phyloP scores from a whole-genome alignment of 139 green algal genomes.

The Astrephomene gubernaculifera region DNA sequence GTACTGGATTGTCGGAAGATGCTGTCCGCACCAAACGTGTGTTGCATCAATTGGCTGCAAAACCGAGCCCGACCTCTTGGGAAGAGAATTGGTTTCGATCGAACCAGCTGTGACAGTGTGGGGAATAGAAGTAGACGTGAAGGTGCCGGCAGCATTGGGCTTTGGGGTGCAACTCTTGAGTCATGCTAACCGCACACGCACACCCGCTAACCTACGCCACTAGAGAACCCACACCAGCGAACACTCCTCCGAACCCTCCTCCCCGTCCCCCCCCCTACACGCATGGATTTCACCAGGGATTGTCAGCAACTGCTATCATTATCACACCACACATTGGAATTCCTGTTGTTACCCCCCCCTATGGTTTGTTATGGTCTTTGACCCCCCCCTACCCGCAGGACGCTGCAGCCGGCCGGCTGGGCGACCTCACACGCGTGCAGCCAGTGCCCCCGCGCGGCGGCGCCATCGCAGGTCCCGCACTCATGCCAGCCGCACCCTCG shows the following conservation, averaged over 20 bases:
- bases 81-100: neutral
- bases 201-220: neutral
- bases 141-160: too few relatives aligned
- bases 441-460: constrained; percentile 8
- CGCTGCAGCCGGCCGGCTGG: constrained; percentile 1
- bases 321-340: neutral
- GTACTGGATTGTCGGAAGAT: too few relatives aligned
- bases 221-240: neutral
- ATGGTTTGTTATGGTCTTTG: too few relatives aligned
- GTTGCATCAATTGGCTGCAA: too few relatives aligned
- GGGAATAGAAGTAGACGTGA: too few relatives aligned
- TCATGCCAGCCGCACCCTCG: neutral
- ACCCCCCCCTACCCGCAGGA: neutral
- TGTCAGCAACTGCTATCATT: neutral
- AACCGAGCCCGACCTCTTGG: too few relatives aligned
- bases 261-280: too few relatives aligned
- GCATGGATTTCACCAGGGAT: neutral
- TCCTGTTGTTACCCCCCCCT: too few relatives aligned
- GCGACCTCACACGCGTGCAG: neutral
- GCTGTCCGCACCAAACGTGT: neutral
- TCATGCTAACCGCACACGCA: too few relatives aligned
- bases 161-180: too few relatives aligned
- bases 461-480: too few relatives aligned
- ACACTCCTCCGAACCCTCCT: neutral
- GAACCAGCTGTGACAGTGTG: neutral